These are phyloP conservation scores for Hericium rajendrae DNA, from an alignment of 768 basidiomycete species.

Conservation along the genomic window DNA sequence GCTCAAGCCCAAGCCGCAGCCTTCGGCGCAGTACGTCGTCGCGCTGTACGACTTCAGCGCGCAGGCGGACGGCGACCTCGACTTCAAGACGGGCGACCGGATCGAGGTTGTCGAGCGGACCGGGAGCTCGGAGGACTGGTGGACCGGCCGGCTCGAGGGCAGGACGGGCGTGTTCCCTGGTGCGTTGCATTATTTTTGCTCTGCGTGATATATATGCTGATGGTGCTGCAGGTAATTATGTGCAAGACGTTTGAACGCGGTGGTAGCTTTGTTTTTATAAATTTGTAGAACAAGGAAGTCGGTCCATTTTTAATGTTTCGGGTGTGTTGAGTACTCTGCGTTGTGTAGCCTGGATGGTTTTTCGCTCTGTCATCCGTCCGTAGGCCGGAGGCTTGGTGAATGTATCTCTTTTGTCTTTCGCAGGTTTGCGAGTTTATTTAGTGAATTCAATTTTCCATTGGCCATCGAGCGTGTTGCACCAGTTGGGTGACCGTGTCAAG, in stretches of 20 bases:
- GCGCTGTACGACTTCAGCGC: constrained; percentile 94
- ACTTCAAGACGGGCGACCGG: constrained; percentile 79
- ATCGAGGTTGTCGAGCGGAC: constrained; percentile 86
- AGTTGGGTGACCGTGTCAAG: too few species aligned
- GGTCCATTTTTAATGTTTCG: too few species aligned
- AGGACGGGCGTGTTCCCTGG: constrained; percentile 86
- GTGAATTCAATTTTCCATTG: too few species aligned
- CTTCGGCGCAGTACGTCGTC: constrained; percentile 67
- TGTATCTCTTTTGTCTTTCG: too few species aligned
- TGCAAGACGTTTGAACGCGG: constrained; percentile 38
- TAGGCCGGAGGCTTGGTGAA: too few species aligned
- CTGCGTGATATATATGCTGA: background rate
- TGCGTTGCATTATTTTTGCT: constrained; percentile 19
- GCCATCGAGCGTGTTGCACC: too few species aligned
- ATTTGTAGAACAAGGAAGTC: too few species aligned
- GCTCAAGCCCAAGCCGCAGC: constrained; percentile 79
- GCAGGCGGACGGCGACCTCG: constrained; percentile 90
- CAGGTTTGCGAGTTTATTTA: too few species aligned
- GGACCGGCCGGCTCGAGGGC: constrained; percentile 86
- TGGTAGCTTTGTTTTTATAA: too few species aligned
- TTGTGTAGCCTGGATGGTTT: too few species aligned
- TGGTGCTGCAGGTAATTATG: constrained; percentile 49
- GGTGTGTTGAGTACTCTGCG: too few species aligned
- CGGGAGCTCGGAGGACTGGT: constrained; percentile 87
- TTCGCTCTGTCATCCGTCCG: too few species aligned